Evolutionary conservation across 2,329 filamentous ascomycete genomes (phyloP), one percentile per base, ranked within the genome.

Genomic region (Fusarium acutatum): DNA sequence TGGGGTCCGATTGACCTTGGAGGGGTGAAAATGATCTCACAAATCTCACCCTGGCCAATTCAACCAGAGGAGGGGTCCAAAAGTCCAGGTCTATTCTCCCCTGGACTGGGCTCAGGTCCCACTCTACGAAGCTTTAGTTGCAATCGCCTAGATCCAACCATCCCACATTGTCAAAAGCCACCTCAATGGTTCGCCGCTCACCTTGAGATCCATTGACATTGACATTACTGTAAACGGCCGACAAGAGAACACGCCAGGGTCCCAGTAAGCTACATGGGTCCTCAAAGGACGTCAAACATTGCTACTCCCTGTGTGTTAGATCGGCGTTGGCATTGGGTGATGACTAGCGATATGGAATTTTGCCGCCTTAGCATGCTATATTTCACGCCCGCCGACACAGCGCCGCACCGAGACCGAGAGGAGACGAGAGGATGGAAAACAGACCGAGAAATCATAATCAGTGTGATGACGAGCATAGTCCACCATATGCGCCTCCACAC

Each of bases 1-100:
- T 78, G 77, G 77, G 77, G 77, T 73, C 52, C 35, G 52, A 58
- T 65, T 59, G 64, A 57, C 43, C 54, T 65, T 66, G 59, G 69
- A 69, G 69, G 69, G 71, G 70, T 70, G 64, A 67, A 66, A 67
- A 67, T 67, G 64, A 67, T 67, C 64, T 67, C 64, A 67, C 62
- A 67, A 66, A 67, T 60, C 62, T 67, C 26, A 67, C 62, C 62
- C 64, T 67, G 41, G 34, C n/a, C 52, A 67, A 60, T 67, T 67
- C 52, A 43, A 60, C 50, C 44, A 44, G 43, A 60, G 53, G 64
- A 67, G 62, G 64, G 64, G 62, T 67, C 43, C 60, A 49, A 47
- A 50, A 34, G 43, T 56, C 47, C 43, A 40, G 26, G 52, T 52
- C 50, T 37, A 32, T 38, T 28, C 37, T 43, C 37, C 46, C 46